phyloP scores from a whole-genome alignment of 2,329 filamentous ascomycete species.

The Rugonectria rugulosa region DNA sequence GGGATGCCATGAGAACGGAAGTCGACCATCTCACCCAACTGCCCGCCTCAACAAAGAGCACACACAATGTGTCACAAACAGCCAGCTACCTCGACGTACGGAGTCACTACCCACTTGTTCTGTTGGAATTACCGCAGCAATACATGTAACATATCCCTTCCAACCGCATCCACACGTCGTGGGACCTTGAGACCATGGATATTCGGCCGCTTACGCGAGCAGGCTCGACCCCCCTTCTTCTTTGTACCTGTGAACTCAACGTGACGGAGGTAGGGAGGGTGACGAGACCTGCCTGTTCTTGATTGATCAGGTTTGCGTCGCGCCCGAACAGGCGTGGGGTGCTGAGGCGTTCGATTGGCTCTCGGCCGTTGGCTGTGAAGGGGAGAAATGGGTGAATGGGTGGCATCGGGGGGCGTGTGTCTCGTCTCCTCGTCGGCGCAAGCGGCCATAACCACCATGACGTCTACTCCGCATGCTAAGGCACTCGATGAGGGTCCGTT shows the following conservation, averaged over 20 bases:
- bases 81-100: no score
- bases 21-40: not conserved
- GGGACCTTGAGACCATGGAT: constrained; percentile 28
- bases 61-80: constrained; percentile 11
- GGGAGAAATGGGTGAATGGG: not conserved
- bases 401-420: constrained; percentile 15
- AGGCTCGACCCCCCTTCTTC: constrained; percentile 13
- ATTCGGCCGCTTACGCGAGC: constrained; percentile 30
- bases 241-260: constrained; percentile 21
- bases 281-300: constrained; percentile 11
- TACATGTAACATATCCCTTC: not conserved
- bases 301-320: constrained; percentile 15
- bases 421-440: no score
- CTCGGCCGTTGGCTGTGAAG: not conserved
- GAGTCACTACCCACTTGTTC: constrained; percentile 16
- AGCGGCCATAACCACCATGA: constrained; percentile 35
- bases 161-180: not conserved
- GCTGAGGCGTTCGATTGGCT: constrained; percentile 5
- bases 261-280: constrained; percentile 20
- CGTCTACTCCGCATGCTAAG: constrained; percentile 35
- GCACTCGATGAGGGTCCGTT: constrained; percentile 34
- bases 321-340: constrained; percentile 18
- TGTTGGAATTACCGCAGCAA: constrained; percentile 15
- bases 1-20: no score
- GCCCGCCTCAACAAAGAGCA: not conserved